Evolutionary conservation across 2,329 filamentous ascomycete genomes (phyloP).

Genomic region (Fusarium anthophilum): DNA sequence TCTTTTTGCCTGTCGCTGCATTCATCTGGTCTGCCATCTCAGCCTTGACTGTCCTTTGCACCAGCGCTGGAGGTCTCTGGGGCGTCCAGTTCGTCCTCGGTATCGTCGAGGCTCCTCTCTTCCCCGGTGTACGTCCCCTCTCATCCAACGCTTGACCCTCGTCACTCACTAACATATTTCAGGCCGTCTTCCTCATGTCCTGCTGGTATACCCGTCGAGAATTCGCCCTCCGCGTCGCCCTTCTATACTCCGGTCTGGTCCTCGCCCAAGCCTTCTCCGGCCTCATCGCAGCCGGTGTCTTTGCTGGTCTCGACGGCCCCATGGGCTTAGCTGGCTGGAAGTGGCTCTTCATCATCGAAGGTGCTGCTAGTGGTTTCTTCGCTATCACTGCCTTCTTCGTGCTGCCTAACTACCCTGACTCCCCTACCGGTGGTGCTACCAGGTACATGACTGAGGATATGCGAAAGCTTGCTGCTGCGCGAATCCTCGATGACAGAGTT

Average conservation of each 20-base stretch:
- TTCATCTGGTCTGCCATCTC: conserved; percentile 28
- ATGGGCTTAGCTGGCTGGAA: conserved; percentile 68
- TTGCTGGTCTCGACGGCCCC: conserved; percentile 48
- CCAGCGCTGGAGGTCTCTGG: conserved; percentile 21
- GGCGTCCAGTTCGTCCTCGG: conserved; percentile 28
- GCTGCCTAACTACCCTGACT: conserved; percentile 34
- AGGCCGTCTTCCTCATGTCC: conserved; percentile 48
- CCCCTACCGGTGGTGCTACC: conserved; percentile 4
- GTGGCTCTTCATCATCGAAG: conserved; percentile 75
- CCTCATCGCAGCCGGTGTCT: conserved; percentile 67
- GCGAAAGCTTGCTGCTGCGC: conserved; percentile 24
- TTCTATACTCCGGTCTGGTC: conserved; percentile 66
- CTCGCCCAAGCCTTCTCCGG: conserved; percentile 74
- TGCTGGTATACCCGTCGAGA: conserved; percentile 74
- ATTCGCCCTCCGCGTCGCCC: conserved; percentile 66
- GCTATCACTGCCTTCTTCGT: conserved; percentile 36
- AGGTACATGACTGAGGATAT: conserved; percentile 31
- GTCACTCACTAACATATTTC: rapidly evolving
- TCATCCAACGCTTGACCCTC: rapidly evolving
- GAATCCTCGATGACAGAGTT: conserved; percentile 27
- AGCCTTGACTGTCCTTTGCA: conserved; percentile 23
- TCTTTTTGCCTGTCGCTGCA: conserved; percentile 19
- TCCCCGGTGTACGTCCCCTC: conserved; percentile 21
- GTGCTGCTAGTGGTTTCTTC: conserved; percentile 48
- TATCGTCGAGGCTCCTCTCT: conserved; percentile 25